phyloP scores from a whole-genome alignment of 2,329 filamentous ascomycete species.

The Colletotrichum plurivorum region DNA sequence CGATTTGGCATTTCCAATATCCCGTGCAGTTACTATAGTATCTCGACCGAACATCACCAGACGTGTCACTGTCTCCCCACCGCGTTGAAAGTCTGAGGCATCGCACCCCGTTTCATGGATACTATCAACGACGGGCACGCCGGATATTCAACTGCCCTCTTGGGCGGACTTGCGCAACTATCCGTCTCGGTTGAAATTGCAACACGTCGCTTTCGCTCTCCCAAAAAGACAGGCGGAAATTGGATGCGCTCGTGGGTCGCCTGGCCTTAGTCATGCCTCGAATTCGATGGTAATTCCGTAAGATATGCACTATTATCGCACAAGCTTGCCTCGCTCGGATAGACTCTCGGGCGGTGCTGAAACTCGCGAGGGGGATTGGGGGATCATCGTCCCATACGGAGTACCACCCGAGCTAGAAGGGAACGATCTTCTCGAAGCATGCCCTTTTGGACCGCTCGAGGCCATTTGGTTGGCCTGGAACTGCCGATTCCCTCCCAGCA shows the following conservation, averaged over 20 bases:
- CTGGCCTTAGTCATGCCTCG: slow-evolving; percentile 23
- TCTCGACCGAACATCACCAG: slow-evolving; percentile 15
- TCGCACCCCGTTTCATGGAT: neutral
- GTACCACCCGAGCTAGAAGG: slow-evolving; percentile 23
- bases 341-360: slow-evolving; percentile 36
- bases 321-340: slow-evolving; percentile 20
- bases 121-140: neutral
- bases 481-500: slow-evolving; percentile 20
- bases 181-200: neutral
- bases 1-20: slow-evolving; percentile 22
- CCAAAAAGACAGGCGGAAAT: neutral
- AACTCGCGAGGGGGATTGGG: slow-evolving; percentile 17
- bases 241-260: neutral
- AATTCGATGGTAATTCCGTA: neutral
- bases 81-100: neutral
- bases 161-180: neutral
- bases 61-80: slow-evolving; percentile 22
- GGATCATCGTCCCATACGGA: slow-evolving; percentile 16
- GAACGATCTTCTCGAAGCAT: slow-evolving; percentile 36
- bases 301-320: no score
- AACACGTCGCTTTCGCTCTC: neutral
- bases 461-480: slow-evolving; percentile 16
- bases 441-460: slow-evolving; percentile 31
- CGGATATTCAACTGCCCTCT: neutral
- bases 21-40: slow-evolving; percentile 9